Base-by-base conservation (phyloP, 2,329 filamentous ascomycete genomes). In the Colletotrichum agaves region DNA sequence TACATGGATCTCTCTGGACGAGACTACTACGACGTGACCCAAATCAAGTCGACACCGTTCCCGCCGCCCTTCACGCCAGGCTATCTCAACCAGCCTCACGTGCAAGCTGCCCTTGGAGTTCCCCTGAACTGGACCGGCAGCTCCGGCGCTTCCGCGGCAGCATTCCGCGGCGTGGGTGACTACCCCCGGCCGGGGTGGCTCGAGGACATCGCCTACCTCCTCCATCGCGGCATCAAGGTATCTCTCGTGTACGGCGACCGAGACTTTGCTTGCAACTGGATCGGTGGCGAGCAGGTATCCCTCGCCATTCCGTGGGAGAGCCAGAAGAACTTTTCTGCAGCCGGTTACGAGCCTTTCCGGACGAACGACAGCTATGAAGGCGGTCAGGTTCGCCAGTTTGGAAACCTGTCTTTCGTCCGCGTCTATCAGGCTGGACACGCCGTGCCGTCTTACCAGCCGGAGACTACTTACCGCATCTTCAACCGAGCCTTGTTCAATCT, bases 341-440 rank as follows among this genome's bases (percentile, higher is more conserved):
- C 90, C 0, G 90, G 89, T 0, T 93, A 92, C 73, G 83, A 85
- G 0, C 85, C 88, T 2, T 84, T 93, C 46, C 78, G 85, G 13
- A 86, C 89, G 6, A 88, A 89, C 70, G 81, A 80, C 10, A 81
- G 83, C 3, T 88, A 88, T 77, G 85, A 86, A 74, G 88, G 83
- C 21, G 91, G 91, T 6, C 84, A 86, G 68, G 90, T 91, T 0
- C 83, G 90, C 3, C 90, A 92, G 73, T 89, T 85, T 70, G 90
- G 89, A 1, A 93, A 93, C 71, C 82, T 89, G 65, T 85, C 83
- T 2, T 90, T 88, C 74, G 81, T 85, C 19, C 80, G 87, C 0
- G 83, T 89, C 15, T 88, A 86, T 72, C 83, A 88, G 71, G 82
- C 87, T 2, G 87, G 88, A 0, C 87, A 89, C 70, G 82, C 86